phyloP scores from a whole-genome alignment of 371 early-diverging fungal genomes.

The Mucor saturninus region DNA sequence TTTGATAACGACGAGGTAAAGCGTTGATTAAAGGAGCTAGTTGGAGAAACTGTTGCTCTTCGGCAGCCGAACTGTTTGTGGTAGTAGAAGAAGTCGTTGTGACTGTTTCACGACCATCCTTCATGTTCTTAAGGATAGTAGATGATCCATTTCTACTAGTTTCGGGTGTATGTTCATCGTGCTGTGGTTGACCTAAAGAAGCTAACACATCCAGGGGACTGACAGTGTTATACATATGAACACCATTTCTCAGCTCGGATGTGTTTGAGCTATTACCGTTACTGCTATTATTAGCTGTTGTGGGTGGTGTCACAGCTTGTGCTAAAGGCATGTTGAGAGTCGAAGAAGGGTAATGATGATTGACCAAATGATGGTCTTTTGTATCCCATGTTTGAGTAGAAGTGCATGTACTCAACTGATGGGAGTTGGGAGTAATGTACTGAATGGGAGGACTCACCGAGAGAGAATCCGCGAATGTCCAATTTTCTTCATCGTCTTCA shows the following conservation, averaged over 20 bases:
- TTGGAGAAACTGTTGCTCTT: slow-evolving; percentile 10
- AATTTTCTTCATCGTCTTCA: slow-evolving; percentile 30
- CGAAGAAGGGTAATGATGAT: slow-evolving; percentile 50
- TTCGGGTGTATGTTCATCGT: slow-evolving; percentile 10
- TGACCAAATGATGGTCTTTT: slow-evolving; percentile 14
- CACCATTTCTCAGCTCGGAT: slow-evolving; percentile 3
- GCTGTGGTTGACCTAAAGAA: slow-evolving; percentile 33
- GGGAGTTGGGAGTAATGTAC: slow-evolving; percentile 41
- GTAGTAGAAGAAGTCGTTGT: not conserved
- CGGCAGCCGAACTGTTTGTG: not conserved
- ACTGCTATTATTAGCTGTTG: slow-evolving; percentile 12
- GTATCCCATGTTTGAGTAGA: slow-evolving; percentile 39
- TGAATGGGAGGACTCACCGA: slow-evolving; percentile 39
- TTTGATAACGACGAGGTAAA: slow-evolving; percentile 45
- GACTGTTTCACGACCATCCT: not conserved
- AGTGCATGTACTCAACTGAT: slow-evolving; percentile 35
- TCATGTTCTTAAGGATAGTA: not conserved
- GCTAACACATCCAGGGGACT: slow-evolving; percentile 51
- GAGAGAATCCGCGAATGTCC: slow-evolving; percentile 37
- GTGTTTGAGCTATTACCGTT: slow-evolving; percentile 11
- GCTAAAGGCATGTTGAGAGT: slow-evolving; percentile 48
- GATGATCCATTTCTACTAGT: slow-evolving; percentile 15
- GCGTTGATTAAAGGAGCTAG: slow-evolving; percentile 24
- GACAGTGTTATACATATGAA: slow-evolving; percentile 34
- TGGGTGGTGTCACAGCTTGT: slow-evolving; percentile 30